phyloP scores from a whole-genome alignment of 1,139 yeast genomes.

The Lodderomyces beijingensis region DNA sequence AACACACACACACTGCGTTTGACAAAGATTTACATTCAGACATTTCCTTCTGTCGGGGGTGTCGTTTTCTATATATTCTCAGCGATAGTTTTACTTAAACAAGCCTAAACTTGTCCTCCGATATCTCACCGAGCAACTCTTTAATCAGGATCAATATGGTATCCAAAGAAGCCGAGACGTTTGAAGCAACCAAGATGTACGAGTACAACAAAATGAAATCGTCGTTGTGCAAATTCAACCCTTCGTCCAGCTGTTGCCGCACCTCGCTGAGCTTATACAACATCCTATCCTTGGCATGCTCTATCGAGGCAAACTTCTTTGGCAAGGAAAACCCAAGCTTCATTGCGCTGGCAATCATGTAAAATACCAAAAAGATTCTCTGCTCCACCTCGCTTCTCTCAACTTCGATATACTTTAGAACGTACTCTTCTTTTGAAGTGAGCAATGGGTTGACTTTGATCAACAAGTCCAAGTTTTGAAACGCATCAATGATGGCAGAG shows the following conservation, averaged over 20 bases:
- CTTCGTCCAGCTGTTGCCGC: slow-evolving; percentile 24
- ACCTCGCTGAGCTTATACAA: slow-evolving; percentile 58
- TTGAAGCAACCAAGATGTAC: slow-evolving; percentile 66
- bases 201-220: slow-evolving; percentile 76
- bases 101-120: slow-evolving; percentile 48
- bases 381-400: slow-evolving; percentile 71
- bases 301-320: slow-evolving; percentile 71
- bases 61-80: no score
- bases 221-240: slow-evolving; percentile 42
- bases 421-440: slow-evolving; percentile 50
- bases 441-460: slow-evolving; percentile 58
- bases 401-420: slow-evolving; percentile 48
- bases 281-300: slow-evolving; percentile 69
- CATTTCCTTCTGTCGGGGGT: no score
- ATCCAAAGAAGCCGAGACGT: slow-evolving; percentile 63
- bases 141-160: slow-evolving; percentile 51
- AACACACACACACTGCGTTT: no score
- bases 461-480: slow-evolving; percentile 66
- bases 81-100: no score
- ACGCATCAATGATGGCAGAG: slow-evolving; percentile 66
- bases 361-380: slow-evolving; percentile 66
- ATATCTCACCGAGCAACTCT: slow-evolving; percentile 59
- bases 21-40: no score
- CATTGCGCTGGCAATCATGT: slow-evolving; percentile 75
- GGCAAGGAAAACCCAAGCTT: slow-evolving; percentile 75